phyloP scores from a whole-genome alignment of 768 basidiomycete genomes.

The Lactarius sp. region DNA sequence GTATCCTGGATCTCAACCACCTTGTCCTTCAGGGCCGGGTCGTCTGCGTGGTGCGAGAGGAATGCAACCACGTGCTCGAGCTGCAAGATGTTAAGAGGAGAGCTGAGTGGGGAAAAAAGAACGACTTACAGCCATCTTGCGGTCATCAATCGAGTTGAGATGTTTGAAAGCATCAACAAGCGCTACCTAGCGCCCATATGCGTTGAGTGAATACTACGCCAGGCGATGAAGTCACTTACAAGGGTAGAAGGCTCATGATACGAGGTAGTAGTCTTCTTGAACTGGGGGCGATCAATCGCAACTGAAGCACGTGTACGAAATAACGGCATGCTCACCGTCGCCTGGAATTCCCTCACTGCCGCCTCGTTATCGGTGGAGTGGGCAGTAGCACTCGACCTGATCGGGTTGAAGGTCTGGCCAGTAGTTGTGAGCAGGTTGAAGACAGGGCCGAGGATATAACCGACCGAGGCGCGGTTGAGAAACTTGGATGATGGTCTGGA shows the following conservation, averaged over 20 bases:
- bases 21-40: conserved; percentile 37
- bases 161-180: conserved; percentile 58
- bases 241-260: conserved; percentile 6
- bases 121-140: conserved; percentile 64
- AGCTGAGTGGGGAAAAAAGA: background rate
- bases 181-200: conserved; percentile 40
- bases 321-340: background rate
- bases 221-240: background rate
- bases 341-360: conserved; percentile 9
- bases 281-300: conserved; percentile 1
- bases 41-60: conserved; percentile 44
- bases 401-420: background rate
- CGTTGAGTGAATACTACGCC: background rate
- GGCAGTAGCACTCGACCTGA: background rate
- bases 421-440: background rate
- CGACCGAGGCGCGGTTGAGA: conserved; percentile 6
- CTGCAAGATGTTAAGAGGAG: conserved; percentile 33
- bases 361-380: background rate
- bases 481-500: conserved; percentile 6
- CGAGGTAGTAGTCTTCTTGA: conserved; percentile 9
- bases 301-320: background rate
- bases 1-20: conserved; percentile 38
- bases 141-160: conserved; percentile 63
- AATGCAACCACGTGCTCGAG: conserved; percentile 67
- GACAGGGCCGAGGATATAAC: background rate